These are phyloP conservation scores for Nothomitra cinnamomea DNA, from an alignment of 2,329 filamentous ascomycete genomes.

Conservation along the genomic window DNA sequence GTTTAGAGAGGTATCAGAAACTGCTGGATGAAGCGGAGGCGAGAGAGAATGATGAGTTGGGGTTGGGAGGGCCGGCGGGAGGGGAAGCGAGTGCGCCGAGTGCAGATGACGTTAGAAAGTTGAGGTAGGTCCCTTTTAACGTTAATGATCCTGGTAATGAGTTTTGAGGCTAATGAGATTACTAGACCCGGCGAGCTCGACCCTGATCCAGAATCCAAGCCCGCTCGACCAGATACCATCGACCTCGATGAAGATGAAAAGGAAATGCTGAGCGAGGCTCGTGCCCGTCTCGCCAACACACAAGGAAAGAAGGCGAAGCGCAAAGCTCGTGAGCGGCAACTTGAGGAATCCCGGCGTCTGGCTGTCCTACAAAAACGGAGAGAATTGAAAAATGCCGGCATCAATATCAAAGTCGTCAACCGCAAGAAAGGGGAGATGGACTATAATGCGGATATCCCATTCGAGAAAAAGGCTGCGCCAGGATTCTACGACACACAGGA, in stretches of 20 bases:
- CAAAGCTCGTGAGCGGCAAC: constrained; percentile 85
- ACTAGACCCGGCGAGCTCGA: constrained; percentile 75
- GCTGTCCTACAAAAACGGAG: constrained; percentile 87
- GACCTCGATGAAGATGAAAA: constrained; percentile 98
- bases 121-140: constrained; percentile 33
- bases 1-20: constrained; percentile 91
- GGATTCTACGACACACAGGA: constrained; percentile 91
- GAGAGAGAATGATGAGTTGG: constrained; percentile 63
- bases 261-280: constrained; percentile 96
- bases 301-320: constrained; percentile 98
- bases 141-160: background rate
- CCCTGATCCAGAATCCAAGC: constrained; percentile 93
- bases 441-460: constrained; percentile 97
- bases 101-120: constrained; percentile 75
- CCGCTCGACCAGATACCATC: constrained; percentile 87
- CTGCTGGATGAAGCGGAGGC: constrained; percentile 91
- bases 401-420: constrained; percentile 90
- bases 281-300: constrained; percentile 88
- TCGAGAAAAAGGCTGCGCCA: constrained; percentile 74
- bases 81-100: constrained; percentile 76
- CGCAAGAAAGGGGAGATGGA: constrained; percentile 96
- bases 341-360: constrained; percentile 83
- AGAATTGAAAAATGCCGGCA: constrained; percentile 92
- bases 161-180: background rate
- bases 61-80: constrained; percentile 69